A percentile compares a stretch with the other conserved stretches of the same genome.
Conservation (phyloP, 2,329 filamentous ascomycete species). For the Talaromyces sp. region DNA sequence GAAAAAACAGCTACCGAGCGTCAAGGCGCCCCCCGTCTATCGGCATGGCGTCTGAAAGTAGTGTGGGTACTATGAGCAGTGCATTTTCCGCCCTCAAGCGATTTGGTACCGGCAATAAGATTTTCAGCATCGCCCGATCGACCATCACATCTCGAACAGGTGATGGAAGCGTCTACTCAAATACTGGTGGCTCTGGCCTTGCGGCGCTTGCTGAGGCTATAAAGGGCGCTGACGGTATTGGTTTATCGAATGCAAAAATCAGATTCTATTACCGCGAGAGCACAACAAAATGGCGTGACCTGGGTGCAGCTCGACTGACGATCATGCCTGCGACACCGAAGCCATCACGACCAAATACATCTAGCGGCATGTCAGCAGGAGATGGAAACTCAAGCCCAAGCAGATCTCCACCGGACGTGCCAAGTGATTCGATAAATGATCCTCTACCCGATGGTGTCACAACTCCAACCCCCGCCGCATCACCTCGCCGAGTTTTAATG, state of each 20-base stretch:
- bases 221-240: conserved; percentile 57
- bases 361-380: conserved; percentile 40
- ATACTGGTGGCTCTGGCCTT: conserved; percentile 48
- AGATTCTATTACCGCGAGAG: conserved; percentile 74
- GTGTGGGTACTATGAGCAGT: conserved; percentile 67
- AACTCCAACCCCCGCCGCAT: conserved; percentile 16
- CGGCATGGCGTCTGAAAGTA: conserved; percentile 64
- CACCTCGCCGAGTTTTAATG: conserved; percentile 47
- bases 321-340: conserved; percentile 58
- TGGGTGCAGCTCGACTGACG: conserved; percentile 76
- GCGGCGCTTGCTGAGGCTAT: conserved; percentile 42
- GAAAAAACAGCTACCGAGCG: conserved; percentile 51
- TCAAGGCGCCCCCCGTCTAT: conserved; percentile 51
- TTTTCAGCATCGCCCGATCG: conserved; percentile 79
- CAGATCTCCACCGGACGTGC: conserved; percentile 28
- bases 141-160: conserved; percentile 57
- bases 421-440: conserved; percentile 15
- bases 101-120: conserved; percentile 64
- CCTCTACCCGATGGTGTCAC: conserved; percentile 11
- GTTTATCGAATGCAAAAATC: conserved; percentile 67
- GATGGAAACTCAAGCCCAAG: background rate
- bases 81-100: conserved; percentile 73
- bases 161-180: conserved; percentile 56
- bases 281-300: conserved; percentile 80
- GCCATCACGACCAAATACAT: conserved; percentile 25